Base-by-base conservation (phyloP, 2,329 filamentous ascomycete species). In the Incumbomyces lentus region DNA sequence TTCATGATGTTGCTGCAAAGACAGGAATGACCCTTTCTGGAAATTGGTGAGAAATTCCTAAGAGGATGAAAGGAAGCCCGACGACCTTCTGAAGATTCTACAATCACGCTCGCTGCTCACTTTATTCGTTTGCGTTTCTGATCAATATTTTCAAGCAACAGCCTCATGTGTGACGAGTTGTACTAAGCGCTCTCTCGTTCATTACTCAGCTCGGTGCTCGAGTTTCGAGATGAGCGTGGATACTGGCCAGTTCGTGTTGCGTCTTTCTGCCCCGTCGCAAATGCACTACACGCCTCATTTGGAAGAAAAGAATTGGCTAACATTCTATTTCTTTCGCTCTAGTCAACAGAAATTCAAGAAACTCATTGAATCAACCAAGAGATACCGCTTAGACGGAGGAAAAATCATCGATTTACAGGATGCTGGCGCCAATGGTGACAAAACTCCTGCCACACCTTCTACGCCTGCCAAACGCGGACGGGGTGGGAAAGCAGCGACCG, bases 341-440 rank as follows among this genome's bases (percentile, higher is more conserved):
- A 45, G 42, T 26, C 42, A 45, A 32, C 42, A 45, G 22, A 45
- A 45, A 38, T 45, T 45, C 42, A 45, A 45, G 42, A 45, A 38
- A 38, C 34, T 45, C 17, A 45, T 45, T 33, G 42, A 45, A 30
- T 29, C 17, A 8, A 45, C 42, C 42, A 38, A 38, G 18, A 29
- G 18, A 14, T 45, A 45, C 17, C 33, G 33, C 5, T 33, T 45
- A 6, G 29, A 37, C 17, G 38, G 38, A 32, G 42, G 42, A 22
- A 45, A 37, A 14, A 33, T 45, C 13, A 22, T 38, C 64, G 42
- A 45, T 19, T 22, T 45, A 17, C 4, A 36, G 8, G 42, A 38
- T 16, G 14, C 29, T n/a, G 26, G 22, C 5, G 14, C 14, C 12
- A 19, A 8, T 18, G 30, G 12, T n/a, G 40, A 26, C 17, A 14